A percentile compares a stretch with the other conserved stretches of the same genome.
phyloP scores from a whole-genome alignment of 208 protist species.

The Trypanosoma melophagium region DNA sequence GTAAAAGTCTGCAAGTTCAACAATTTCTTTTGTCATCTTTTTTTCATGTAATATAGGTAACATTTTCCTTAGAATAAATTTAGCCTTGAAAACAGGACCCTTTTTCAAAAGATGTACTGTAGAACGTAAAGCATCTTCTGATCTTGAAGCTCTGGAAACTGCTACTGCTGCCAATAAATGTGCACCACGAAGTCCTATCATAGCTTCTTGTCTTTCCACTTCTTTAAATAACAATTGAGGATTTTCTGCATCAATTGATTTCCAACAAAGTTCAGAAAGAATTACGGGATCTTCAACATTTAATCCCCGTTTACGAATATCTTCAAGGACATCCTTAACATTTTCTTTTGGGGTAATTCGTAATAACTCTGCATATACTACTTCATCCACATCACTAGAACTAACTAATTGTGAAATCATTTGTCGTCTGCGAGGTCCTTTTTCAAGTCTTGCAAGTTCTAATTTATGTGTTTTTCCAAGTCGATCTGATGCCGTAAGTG shows the following conservation, averaged over 20 bases:
- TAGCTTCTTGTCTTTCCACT: constrained; percentile 56
- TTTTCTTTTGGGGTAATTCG: constrained; percentile 45
- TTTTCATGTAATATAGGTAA: constrained; percentile 65
- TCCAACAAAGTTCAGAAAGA: constrained; percentile 50
- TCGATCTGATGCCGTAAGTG: constrained; percentile 36
- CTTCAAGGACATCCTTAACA: constrained; percentile 48
- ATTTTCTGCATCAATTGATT: constrained; percentile 45
- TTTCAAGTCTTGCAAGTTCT: constrained; percentile 46
- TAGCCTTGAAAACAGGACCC: constrained; percentile 24
- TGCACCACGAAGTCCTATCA: constrained; percentile 48
- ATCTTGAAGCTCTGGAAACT: constrained; percentile 35
- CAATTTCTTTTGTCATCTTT: constrained; percentile 64
- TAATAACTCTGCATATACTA: constrained; percentile 74
- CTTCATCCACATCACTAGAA: constrained; percentile 69
- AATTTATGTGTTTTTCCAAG: constrained; percentile 53
- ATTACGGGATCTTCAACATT: constrained; percentile 74
- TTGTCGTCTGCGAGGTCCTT: constrained; percentile 39
- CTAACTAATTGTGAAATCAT: constrained; percentile 57
- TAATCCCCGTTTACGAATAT: constrained; percentile 67
- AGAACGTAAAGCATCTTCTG: constrained; percentile 35
- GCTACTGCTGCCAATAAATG: constrained; percentile 51
- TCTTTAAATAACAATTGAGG: constrained; percentile 59
- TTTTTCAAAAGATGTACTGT: constrained; percentile 44
- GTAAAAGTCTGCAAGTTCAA: constrained; percentile 58
- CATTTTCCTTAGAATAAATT: constrained; percentile 46